Base-by-base conservation (phyloP, 1,284 basidiomycete genomes). In the Irpex sp. region DNA sequence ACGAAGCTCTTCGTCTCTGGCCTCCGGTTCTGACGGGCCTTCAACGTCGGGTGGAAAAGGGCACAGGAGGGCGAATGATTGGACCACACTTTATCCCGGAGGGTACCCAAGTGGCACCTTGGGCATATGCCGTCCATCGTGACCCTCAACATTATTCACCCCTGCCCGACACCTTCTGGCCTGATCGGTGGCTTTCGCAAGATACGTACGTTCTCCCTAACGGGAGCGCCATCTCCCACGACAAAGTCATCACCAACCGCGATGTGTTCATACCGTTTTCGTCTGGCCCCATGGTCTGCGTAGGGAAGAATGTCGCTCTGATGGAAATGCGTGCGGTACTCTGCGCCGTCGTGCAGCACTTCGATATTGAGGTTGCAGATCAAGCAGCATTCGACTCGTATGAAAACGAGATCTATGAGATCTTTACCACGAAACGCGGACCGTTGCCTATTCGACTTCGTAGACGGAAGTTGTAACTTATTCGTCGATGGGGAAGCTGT, bases 81-180 rank as follows among this genome's bases (percentile, higher is more conserved):
- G 74, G 75, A 15, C 61, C 61, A n/a, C 36, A 65, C 65, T 79
- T 75, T 64, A 69, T 81, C 37, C 76, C 76, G 37, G 79, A 77
- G 66, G 78, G 77, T 15, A 80, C 78, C 5, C 67, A 74, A 7
- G 70, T 75, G 11, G 71, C 72, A 55, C 71, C 77, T 7, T 74
- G 77, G 37, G 74, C 74, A 4, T 81, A 76, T 56, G 70, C 71
- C 26, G 61, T 82, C 8, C 80, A 82, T 11, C 76, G 75, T 9
- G 75, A 81, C 62, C 69, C 76, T 7, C 71, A 69, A 31, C 74
- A 80, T 63, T 80, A 81, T 67, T 80, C 71, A 19, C 79, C 79
- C 3, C 61, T 68, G 0, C 76, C 80, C 1, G 74, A 82, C 47
- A 64, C 66, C 19, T 82, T 81, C 68, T 72, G 76, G 67, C 80